Base-by-base conservation (phyloP, 306 rosid species). In the Arachis hypogaea region DNA sequence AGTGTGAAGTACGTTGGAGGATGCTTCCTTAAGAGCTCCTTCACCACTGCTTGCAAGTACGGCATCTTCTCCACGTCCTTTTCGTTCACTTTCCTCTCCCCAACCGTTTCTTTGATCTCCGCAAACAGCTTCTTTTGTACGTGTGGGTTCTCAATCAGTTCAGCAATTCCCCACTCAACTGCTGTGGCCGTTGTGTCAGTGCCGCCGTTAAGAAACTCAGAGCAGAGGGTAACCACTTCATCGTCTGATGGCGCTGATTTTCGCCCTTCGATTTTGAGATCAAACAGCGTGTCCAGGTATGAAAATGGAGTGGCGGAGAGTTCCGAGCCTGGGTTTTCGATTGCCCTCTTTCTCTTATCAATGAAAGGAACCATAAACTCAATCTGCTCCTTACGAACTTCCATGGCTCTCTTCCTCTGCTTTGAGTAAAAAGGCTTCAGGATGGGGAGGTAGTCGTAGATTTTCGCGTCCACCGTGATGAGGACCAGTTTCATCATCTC, bases 141-240 rank as follows among this genome's bases (percentile, higher is more conserved):
- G 0, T 76, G 63, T 0, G 89, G 87, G 65, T 92, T 88, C 1
- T 41, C 84, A 2, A 93, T 86, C 11, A 93, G 85, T 41, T 84
- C 83, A 0, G 90, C 97, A 0, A 93, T 88, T 0, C 93, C 93
- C 98, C 98, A 93, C 44, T 93, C 98, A 2, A 91, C 47, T 11
- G 94, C 94, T 0, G 98, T 91, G 4, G 89, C 98, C 0, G 97
- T 93, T 6, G 98, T 93, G 85, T 93, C 98, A 0, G 98, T 93
- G 0, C 98, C 98, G 1, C 98, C 98, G 11, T 93, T 93, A 4
- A 93, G 69, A 58, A 93, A 91, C 80, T 93, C 98, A 0, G 97
- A 91, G 82, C 93, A 86, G 1, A 93, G 91, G 0, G 97, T 49
- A 3, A 93, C 97, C 7, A 93, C 57, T 45, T 93, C 98, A 0